Base-by-base conservation (phyloP, 352 stramenopile species). In the Phytopythium mirpurense region DNA sequence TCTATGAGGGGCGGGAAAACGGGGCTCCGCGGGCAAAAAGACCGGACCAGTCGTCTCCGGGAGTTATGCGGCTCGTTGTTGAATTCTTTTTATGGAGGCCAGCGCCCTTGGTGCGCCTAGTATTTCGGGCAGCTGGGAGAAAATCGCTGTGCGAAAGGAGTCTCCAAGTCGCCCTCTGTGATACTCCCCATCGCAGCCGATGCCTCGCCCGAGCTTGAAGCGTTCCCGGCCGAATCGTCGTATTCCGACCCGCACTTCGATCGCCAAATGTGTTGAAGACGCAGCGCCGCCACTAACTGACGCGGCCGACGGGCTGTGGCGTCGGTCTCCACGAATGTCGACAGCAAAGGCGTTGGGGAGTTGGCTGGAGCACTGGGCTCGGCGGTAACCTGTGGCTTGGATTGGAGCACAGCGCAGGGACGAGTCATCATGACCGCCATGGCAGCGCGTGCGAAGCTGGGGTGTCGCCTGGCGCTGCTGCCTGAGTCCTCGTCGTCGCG, bases 381-480 rank as follows among this genome's bases (percentile, higher is more conserved):
- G 14, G 19, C 29, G 9, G 10, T 12, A 27, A 49, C 5, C 42
- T 24, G 2, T 19, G 3, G 16, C n/a, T 37, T 47, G 41, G 23
- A 34, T 57, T 63, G 9, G 48, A 56, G 38, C 70, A 66, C 32
- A 46, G 35, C 15, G 56, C 56, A 15, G 62, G 63, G 3, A 37
- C 52, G 12, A 37, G 46, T 55, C 43, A 73, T 55, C 54, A 74
- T 62, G 24, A 83, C 44, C 37, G 70, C 51, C 67, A 80, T 76
- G 15, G 72, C 69, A 5, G 62, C 62, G 26, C 65, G 76, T 6
- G 67, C 59, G 43, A 83, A 83, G 50, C 62, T 83, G 0, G 60
- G 37, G 23, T 12, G n/a, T 12, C 19, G 35, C 35, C 18, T 29
- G 9, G 12, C 11, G 16, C n/a, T 60, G 16, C 10, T 3, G 23